phyloP scores from a whole-genome alignment of 805 yeast species.

The Nakazawaea holstii region DNA sequence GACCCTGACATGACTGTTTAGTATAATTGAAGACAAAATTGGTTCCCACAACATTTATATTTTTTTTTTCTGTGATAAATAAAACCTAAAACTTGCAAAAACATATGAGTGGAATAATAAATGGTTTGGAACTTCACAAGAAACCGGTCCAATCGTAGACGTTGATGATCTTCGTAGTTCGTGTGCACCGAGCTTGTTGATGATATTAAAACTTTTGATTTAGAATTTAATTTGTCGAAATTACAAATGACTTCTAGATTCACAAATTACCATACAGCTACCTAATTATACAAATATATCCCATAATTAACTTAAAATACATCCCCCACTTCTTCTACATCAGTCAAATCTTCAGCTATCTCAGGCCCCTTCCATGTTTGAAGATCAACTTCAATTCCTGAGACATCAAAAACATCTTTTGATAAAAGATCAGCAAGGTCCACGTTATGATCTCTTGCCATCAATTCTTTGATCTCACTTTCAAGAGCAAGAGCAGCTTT shows the following conservation, averaged over 20 bases:
- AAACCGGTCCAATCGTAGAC: too few relatives aligned
- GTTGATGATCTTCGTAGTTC: too few relatives aligned
- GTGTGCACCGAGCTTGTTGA: too few relatives aligned
- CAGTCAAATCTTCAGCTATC: constrained; percentile 9
- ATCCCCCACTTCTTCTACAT: constrained; percentile 9
- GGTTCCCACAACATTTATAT: background rate
- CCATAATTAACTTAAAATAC: background rate
- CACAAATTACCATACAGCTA: background rate
- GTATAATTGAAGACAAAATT: background rate
- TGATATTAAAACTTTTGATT: too few relatives aligned
- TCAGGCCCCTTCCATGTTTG: constrained; percentile 10
- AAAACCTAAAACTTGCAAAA: background rate
- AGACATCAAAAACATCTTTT: constrained; percentile 8
- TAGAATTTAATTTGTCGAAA: background rate
- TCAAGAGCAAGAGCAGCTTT: constrained; percentile 7
- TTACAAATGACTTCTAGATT: background rate
- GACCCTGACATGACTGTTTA: constrained; percentile 47
- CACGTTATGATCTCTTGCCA: background rate
- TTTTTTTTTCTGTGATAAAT: background rate
- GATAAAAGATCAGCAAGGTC: constrained; percentile 5
- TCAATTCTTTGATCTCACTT: background rate
- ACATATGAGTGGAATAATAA: too few relatives aligned
- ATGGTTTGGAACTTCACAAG: too few relatives aligned
- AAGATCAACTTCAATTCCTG: constrained; percentile 7
- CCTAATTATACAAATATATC: too few relatives aligned